Percentiles rank a stretch among this genome's conserved stretches.
Conservation (phyloP, 169 alveolate species). For the Eimeria falciformis region DNA sequence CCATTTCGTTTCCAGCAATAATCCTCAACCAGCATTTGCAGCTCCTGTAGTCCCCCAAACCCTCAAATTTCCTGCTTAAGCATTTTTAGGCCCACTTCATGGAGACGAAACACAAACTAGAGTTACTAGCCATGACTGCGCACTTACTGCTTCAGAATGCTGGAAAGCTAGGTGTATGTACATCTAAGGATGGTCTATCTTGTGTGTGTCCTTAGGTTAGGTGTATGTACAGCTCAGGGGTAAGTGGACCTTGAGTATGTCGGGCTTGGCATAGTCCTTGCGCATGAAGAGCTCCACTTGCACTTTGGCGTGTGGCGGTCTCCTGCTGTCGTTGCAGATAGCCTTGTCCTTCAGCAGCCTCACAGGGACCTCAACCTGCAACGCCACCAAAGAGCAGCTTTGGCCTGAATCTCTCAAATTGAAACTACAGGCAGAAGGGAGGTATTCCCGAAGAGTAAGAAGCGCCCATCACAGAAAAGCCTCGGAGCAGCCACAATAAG, state of each 20-base stretch:
- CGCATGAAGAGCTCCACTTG: neutral
- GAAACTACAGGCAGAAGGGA: too few species aligned
- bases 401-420: too few species aligned
- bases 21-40: slow-evolving; percentile 30
- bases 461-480: neutral
- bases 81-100: too few species aligned
- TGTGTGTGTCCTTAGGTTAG: too few species aligned
- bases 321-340: slow-evolving; percentile 47
- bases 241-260: neutral
- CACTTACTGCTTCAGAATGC: too few species aligned
- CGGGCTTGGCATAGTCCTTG: slow-evolving; percentile 17
- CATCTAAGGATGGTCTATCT: too few species aligned
- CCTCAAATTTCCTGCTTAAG: too few species aligned
- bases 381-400: neutral
- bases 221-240: too few species aligned
- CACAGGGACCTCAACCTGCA: slow-evolving; percentile 16
- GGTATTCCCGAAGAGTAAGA: neutral
- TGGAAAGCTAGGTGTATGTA: too few species aligned
- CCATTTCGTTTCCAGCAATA: slow-evolving; percentile 20
- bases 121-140: too few species aligned
- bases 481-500: neutral
- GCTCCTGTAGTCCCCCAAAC: neutral
- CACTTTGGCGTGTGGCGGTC: slow-evolving; percentile 33
- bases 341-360: neutral
- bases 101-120: too few species aligned